A percentile compares a stretch with the other conserved stretches of the same genome.
Conservation (phyloP, 2,329 filamentous ascomycete genomes). For the Metarhizium rileyi region DNA sequence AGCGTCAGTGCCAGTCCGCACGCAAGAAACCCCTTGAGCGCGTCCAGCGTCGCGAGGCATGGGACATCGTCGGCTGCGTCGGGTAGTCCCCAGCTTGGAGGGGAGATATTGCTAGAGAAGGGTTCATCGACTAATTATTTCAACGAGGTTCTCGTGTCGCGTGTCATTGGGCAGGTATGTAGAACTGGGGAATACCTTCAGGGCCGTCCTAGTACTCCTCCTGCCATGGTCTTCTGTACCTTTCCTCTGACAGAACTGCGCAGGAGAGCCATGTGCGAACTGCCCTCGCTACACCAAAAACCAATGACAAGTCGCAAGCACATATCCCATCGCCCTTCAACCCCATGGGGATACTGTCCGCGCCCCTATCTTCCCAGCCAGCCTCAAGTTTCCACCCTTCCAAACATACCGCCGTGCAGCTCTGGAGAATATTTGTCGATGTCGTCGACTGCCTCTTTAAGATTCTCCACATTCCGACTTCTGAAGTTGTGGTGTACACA, state of each 20-base stretch:
- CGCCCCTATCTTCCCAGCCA: conserved; percentile 9
- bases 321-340: conserved; percentile 18
- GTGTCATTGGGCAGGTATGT: conserved; percentile 23
- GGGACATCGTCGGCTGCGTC: neutral
- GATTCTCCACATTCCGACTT: conserved; percentile 19
- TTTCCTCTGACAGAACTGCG: neutral
- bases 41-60: neutral
- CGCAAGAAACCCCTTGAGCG: neutral
- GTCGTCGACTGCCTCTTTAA: conserved; percentile 20
- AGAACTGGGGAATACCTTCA: neutral
- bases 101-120: conserved; percentile 21
- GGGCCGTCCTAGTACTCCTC: neutral
- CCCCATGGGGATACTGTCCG: conserved; percentile 23
- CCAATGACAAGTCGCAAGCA: conserved; percentile 1
- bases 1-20: neutral
- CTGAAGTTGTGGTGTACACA: conserved; percentile 23
- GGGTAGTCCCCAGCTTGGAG: neutral
- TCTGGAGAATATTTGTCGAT: conserved; percentile 22
- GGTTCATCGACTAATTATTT: conserved; percentile 25
- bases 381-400: conserved; percentile 16
- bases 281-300: conserved; percentile 5
- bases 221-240: neutral
- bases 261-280: conserved; percentile 3
- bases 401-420: conserved; percentile 15
- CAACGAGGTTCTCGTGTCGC: conserved; percentile 26